phyloP scores from a whole-genome alignment of 2,329 filamentous ascomycete species.

The Triangularia setosa region DNA sequence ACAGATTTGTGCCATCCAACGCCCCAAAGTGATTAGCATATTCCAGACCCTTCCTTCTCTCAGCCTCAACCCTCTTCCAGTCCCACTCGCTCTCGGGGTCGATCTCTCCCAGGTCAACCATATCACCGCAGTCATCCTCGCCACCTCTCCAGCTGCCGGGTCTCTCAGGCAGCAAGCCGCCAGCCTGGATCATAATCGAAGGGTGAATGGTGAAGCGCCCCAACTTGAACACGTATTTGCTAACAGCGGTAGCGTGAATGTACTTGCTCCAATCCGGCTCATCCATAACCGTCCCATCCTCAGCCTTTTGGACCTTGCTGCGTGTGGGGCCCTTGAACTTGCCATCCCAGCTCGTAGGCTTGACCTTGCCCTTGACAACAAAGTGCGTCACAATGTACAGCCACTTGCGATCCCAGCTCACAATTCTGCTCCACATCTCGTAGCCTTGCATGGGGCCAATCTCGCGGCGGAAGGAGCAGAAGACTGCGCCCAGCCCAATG shows the following conservation, averaged over 20 bases:
- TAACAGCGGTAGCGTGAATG: slow-evolving; percentile 67
- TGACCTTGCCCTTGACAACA: slow-evolving; percentile 57
- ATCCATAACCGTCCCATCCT: slow-evolving; percentile 25
- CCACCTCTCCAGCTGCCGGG: slow-evolving; percentile 61
- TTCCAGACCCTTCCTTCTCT: slow-evolving; percentile 53
- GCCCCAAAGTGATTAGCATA: slow-evolving; percentile 53
- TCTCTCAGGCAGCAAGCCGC: slow-evolving; percentile 68
- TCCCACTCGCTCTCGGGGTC: slow-evolving; percentile 46
- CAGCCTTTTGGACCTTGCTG: slow-evolving; percentile 9
- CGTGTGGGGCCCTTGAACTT: slow-evolving; percentile 35
- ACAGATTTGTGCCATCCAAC: slow-evolving; percentile 49
- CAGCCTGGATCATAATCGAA: slow-evolving; percentile 66
- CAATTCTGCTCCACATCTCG: slow-evolving; percentile 68
- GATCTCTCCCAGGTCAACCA: slow-evolving; percentile 36
- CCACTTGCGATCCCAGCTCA: slow-evolving; percentile 80
- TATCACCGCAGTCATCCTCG: slow-evolving; percentile 39
- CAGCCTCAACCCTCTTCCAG: slow-evolving; percentile 54
- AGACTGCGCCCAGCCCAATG: slow-evolving; percentile 68
- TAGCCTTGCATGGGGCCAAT: slow-evolving; percentile 65
- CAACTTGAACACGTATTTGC: slow-evolving; percentile 81
- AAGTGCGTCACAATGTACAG: slow-evolving; percentile 73
- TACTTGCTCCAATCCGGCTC: slow-evolving; percentile 54
- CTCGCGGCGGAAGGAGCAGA: slow-evolving; percentile 70
- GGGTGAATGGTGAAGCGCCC: slow-evolving; percentile 81
- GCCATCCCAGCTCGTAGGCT: slow-evolving; percentile 52